Conservation (phyloP, 2,329 filamentous ascomycete species). For the Zasmidium cellare region DNA sequence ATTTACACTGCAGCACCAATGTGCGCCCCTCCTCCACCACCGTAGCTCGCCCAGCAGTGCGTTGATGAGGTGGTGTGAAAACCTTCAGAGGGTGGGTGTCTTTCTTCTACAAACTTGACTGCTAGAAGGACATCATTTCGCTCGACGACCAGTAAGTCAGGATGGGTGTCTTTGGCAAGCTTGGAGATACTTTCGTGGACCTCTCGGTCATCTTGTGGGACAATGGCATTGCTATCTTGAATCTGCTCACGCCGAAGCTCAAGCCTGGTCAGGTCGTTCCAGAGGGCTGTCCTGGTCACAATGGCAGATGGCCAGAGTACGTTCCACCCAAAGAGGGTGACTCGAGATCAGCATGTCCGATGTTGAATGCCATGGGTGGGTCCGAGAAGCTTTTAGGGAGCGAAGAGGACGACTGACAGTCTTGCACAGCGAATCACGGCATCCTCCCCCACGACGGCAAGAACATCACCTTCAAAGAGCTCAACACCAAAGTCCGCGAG, state of each 20-base stretch:
- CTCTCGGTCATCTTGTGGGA: slow-evolving; percentile 42
- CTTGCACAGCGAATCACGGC: slow-evolving; percentile 32
- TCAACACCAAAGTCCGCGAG: slow-evolving; percentile 28
- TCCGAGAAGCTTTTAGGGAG: background rate
- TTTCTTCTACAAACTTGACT: background rate
- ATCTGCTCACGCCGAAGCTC: slow-evolving; percentile 38
- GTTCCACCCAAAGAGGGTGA: slow-evolving; percentile 38
- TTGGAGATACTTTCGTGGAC: slow-evolving; percentile 34
- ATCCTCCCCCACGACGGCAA: slow-evolving; percentile 32
- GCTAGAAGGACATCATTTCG: too few species aligned
- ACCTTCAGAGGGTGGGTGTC: background rate
- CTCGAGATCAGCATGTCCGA: slow-evolving; percentile 32
- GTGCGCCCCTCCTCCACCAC: slow-evolving; percentile 1
- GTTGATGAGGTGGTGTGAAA: background rate
- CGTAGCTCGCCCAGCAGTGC: background rate
- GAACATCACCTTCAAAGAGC: slow-evolving; percentile 29
- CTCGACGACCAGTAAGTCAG: background rate
- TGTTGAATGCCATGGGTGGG: slow-evolving; percentile 30
- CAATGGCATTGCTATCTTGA: slow-evolving; percentile 40
- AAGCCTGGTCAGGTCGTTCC: slow-evolving; percentile 40
- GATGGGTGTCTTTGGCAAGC: slow-evolving; percentile 25
- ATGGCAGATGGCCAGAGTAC: slow-evolving; percentile 40
- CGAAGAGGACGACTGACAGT: background rate
- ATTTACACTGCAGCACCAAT: background rate
- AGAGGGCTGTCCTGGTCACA: slow-evolving; percentile 35